These are phyloP conservation scores for Podaxis sp. DNA, from an alignment of 768 basidiomycete genomes.

Conservation along the genomic window DNA sequence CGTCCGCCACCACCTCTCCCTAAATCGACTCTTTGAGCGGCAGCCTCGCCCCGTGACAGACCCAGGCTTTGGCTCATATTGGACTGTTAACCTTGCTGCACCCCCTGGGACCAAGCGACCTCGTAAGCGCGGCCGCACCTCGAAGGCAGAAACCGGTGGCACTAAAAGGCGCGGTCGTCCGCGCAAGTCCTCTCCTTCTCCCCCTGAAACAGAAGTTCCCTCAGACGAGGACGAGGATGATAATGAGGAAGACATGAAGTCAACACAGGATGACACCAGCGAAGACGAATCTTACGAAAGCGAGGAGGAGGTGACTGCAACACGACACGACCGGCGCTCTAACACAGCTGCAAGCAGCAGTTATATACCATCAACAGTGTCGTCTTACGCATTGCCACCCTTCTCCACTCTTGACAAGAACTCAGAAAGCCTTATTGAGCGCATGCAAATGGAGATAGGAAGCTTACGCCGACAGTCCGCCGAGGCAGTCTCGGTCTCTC, in stretches of 20 bases:
- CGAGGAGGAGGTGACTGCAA: conserved; percentile 56
- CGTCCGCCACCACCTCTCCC: conserved; percentile 79
- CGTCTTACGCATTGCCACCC: conserved; percentile 42
- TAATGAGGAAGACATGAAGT: conserved; percentile 35
- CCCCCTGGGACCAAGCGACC: conserved; percentile 86
- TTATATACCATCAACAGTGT: conserved; percentile 22
- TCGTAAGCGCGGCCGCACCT: conserved; percentile 67
- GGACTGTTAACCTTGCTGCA: conserved; percentile 86
- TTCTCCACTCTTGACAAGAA: conserved; percentile 36
- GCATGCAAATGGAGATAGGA: conserved; percentile 64
- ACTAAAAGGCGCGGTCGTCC: conserved; percentile 12
- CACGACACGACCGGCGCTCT: background rate
- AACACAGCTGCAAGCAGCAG: background rate
- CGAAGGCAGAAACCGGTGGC: conserved; percentile 1
- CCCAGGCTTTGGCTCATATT: conserved; percentile 85
- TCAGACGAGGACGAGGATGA: conserved; percentile 41
- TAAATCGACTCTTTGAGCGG: conserved; percentile 80
- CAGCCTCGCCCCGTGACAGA: conserved; percentile 81
- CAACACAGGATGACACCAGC: conserved; percentile 29
- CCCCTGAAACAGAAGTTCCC: conserved; percentile 12
- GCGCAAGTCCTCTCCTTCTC: conserved; percentile 11
- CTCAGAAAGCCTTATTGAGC: conserved; percentile 49
- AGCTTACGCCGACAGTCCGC: conserved; percentile 63
- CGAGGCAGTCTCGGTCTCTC: conserved; percentile 63
- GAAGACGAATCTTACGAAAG: conserved; percentile 65